phyloP scores from a whole-genome alignment of 495 filamentous ascomycete species.

The Trichoderma erinaceum region DNA sequence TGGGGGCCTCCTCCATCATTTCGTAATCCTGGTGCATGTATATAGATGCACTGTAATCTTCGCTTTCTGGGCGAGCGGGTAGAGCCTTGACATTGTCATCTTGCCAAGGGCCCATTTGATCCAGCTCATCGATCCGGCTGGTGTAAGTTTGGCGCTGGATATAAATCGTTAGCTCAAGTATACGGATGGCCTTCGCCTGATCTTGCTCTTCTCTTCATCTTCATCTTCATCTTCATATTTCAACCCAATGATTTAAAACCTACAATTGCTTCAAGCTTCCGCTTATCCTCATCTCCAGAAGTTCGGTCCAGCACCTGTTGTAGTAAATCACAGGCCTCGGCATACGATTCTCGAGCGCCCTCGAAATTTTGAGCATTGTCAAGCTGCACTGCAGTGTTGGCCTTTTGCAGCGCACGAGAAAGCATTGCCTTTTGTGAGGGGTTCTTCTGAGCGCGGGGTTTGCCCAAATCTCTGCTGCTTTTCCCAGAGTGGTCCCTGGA shows the following conservation, averaged over 20 bases:
- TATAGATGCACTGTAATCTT: slow-evolving; percentile 16
- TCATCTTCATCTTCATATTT: no score
- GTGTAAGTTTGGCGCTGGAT: slow-evolving; percentile 78
- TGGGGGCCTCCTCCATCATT: slow-evolving; percentile 29
- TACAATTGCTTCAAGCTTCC: slow-evolving; percentile 85
- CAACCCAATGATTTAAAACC: slow-evolving; percentile 32
- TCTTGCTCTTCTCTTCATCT: no score
- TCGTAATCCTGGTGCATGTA: slow-evolving; percentile 43
- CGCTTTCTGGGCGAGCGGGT: slow-evolving; percentile 70
- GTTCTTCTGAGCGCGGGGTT: slow-evolving; percentile 37
- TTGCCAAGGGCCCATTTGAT: slow-evolving; percentile 57
- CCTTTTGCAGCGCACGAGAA: slow-evolving; percentile 86
- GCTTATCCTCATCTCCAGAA: slow-evolving; percentile 71
- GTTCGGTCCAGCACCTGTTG: slow-evolving; percentile 82
- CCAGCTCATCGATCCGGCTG: slow-evolving; percentile 77
- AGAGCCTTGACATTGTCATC: slow-evolving; percentile 61
- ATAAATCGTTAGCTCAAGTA: background rate
- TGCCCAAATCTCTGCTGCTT: slow-evolving; percentile 37
- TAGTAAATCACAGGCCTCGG: slow-evolving; percentile 78
- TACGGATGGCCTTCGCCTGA: background rate
- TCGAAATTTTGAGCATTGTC: slow-evolving; percentile 94
- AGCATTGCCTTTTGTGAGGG: slow-evolving; percentile 85
- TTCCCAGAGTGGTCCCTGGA: slow-evolving; percentile 42
- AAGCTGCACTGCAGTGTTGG: slow-evolving; percentile 87
- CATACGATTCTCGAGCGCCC: slow-evolving; percentile 85